Evolutionary conservation across 116 monocot species (phyloP), one percentile per base, ranked within the genome.

Genomic region (Trichopus zeylanicus): DNA sequence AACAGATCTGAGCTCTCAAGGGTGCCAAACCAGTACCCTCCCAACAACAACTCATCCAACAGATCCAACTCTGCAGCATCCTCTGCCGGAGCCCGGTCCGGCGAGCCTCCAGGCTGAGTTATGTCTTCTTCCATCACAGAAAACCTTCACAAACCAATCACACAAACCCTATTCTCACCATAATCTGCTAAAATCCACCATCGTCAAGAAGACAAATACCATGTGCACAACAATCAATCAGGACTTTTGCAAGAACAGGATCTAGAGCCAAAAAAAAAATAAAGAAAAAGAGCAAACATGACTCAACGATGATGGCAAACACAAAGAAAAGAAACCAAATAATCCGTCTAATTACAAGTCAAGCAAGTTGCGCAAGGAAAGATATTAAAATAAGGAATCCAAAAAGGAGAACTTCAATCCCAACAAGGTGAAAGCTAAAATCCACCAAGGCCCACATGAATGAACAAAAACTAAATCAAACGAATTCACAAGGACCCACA

Each of bases 1-100:
- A 62, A 18, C 13, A 55, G 16, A 19, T 56, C 29, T 0, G 47
- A 13, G n/a, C 25, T 19, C 9, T 66, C 58, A 18, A 56, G 49
- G 28, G 53, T 7, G 6, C 54, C 53, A 9, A 37, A 55, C 66
- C 70, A 70, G 34, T 23, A 31, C 24, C 60, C 61, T n/a, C 34
- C 56, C 18, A 61, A 31, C 1, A 70, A 54, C 62, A 77, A 18
- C 46, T 77, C 77, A 49, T 67, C 62, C 19, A 77, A 27, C n/a
- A 67, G 49, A 61, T 66, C 60, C 34, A 71, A 67, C 46, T 67
- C 66, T 3, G 46, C 26, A 3, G 60, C 46, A 22, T n/a, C 59
- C 60, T 71, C 71, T 2, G 56, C 26, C 20, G 55, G 59, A 37
- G 33, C 10, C 35, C 3, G 1, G 2, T 26, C 56, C 52, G 52